Base-by-base conservation (phyloP, 805 yeast genomes). In the Wickerhamomyces canadensis region DNA sequence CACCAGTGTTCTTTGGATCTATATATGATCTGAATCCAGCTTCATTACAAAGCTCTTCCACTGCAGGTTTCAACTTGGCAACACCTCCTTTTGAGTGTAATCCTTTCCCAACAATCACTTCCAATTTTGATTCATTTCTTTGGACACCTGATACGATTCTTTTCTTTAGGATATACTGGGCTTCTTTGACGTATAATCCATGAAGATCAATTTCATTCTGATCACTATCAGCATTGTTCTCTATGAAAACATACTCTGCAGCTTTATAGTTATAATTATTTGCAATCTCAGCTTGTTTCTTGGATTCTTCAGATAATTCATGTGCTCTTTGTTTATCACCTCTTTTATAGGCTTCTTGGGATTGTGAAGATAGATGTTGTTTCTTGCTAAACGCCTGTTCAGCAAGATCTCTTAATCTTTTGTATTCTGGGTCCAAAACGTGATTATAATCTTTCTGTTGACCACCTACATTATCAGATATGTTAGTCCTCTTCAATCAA, bases 31-130 rank as follows among this genome's bases (percentile, higher is more conserved):
- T 71, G 46, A 89, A 69, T 19, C 75, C 64, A 30, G 81, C 75
- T 48, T 85, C 83, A 24, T 63, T 54, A 60, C 96, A 87, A 54
- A 86, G 61, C 34, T 76, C 72, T 53, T 86, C 93, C 15, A 88
- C 77, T 0, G 96, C 96, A 2, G 97, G 97, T 58, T 82, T 84
- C 49, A 91, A 62, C 59, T 88, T 89, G 29, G 96, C 89, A 36
- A 86, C 74, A 12, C 94, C 95, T 47, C 78, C 68, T 36, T 72
- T 68, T 1, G 96, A 85, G 57, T 89, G 98, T 29, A 78, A 55
- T 7, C 97, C 98, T 60, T 91, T 91, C 9, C 98, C 98, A 9
- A 88, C 97, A 57, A 91, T 89, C 16, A 87, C 93, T 45, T 78
- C 75, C 31, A 91, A 63, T 34, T 72, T 75, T 3, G 72, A 59